Percentiles rank a stretch among this genome's conserved stretches.
phyloP scores from a whole-genome alignment of 352 stramenopile genomes.

The Phytophthora lateralis region DNA sequence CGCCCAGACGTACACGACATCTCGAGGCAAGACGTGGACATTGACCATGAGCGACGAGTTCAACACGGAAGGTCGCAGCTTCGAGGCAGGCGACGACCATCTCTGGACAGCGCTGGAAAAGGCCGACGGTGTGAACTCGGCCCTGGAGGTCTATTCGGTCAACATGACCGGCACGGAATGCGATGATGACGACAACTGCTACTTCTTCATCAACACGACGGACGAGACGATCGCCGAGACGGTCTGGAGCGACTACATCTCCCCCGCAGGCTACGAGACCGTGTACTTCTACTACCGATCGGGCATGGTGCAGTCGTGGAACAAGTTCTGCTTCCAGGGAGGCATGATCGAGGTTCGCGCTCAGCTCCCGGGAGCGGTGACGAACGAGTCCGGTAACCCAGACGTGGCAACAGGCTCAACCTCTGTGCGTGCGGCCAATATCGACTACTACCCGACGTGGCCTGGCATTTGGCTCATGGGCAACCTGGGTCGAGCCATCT shows the following conservation, averaged over 20 bases:
- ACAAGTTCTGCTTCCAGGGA: conserved; percentile 94
- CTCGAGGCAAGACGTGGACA: conserved; percentile 50
- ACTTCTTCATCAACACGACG: conserved; percentile 58
- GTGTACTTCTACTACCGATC: conserved; percentile 53
- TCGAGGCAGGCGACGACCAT: conserved; percentile 92
- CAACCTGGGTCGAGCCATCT: conserved; percentile 94
- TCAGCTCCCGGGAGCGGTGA: conserved; percentile 85
- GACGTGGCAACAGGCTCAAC: conserved; percentile 40
- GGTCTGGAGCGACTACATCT: conserved; percentile 76
- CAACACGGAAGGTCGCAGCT: conserved; percentile 62
- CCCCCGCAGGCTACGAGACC: conserved; percentile 50
- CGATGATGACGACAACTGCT: conserved; percentile 54
- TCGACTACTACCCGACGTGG: conserved; percentile 80
- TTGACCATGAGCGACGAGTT: conserved; percentile 66
- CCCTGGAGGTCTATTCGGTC: conserved; percentile 91
- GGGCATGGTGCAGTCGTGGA: conserved; percentile 90
- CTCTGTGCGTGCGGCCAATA: conserved; percentile 20
- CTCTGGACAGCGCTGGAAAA: conserved; percentile 91
- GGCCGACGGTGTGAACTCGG: conserved; percentile 77
- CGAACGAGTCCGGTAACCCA: conserved; percentile 43
- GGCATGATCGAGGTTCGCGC: conserved; percentile 87
- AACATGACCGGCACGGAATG: conserved; percentile 74
- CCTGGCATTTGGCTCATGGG: conserved; percentile 96
- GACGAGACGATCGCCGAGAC: conserved; percentile 52
- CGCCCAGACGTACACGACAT: conserved; percentile 24